These are phyloP conservation scores for Nothophaeocryptopus gaeumannii DNA, from an alignment of 2,329 filamentous ascomycete species.

Conservation along the genomic window DNA sequence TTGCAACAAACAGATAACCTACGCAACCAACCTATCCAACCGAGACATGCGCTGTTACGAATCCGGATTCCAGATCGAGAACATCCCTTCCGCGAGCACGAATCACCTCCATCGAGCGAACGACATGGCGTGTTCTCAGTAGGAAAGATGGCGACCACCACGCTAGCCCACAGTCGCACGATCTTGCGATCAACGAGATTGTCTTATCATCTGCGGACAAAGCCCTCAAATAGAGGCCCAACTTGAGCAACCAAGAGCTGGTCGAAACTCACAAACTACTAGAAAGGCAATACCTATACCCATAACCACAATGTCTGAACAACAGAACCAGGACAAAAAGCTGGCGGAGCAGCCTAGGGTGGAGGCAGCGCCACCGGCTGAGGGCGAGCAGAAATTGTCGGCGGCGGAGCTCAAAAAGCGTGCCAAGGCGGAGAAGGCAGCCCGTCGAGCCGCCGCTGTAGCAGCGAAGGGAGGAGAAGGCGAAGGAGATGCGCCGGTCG, in stretches of 20 bases:
- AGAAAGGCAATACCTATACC: no score
- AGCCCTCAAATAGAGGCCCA: no score
- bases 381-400: slow-evolving; percentile 56
- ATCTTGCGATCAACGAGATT: background rate
- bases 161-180: slow-evolving; percentile 1
- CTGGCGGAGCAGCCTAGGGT: slow-evolving; percentile 12
- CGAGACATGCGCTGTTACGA: background rate
- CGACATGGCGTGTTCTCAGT: slow-evolving; percentile 2
- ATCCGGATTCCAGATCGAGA: background rate
- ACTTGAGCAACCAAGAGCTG: no score
- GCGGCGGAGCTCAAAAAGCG: slow-evolving; percentile 82
- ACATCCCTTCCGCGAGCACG: slow-evolving; percentile 1
- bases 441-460: slow-evolving; percentile 61
- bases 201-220: background rate
- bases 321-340: slow-evolving; percentile 12
- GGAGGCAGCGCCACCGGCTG: slow-evolving; percentile 11
- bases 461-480: slow-evolving; percentile 23
- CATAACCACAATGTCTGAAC: slow-evolving; percentile 19
- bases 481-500: slow-evolving; percentile 4
- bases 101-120: background rate
- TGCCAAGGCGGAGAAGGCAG: slow-evolving; percentile 88
- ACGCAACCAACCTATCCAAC: background rate
- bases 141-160: slow-evolving; percentile 2
- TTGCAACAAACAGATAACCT: no score
- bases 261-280: background rate